Percentiles rank a stretch among this genome's conserved stretches.
Conservation (phyloP, 1,139 yeast species). For the Pichia sp. region DNA sequence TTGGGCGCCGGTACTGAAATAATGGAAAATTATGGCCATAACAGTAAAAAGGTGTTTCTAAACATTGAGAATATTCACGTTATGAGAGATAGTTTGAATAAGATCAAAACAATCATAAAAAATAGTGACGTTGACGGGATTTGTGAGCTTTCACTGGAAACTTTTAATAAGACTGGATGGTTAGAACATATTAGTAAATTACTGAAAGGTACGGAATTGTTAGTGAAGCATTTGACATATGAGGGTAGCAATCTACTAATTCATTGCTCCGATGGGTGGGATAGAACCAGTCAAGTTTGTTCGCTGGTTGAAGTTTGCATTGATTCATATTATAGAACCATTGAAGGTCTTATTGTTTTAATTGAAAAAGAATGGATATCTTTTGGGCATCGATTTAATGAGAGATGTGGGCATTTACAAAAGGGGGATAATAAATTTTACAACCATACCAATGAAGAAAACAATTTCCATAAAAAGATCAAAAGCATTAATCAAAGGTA, state of each 20-base stretch:
- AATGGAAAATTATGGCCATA: constrained; percentile 67
- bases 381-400: constrained; percentile 86
- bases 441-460: constrained; percentile 21
- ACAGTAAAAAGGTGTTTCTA: constrained; percentile 53
- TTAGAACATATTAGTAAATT: constrained; percentile 61
- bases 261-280: constrained; percentile 99
- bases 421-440: constrained; percentile 31
- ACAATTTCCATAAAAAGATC: constrained; percentile 18
- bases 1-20: constrained; percentile 95
- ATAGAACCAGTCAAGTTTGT: constrained; percentile 83
- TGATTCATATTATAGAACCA: constrained; percentile 84
- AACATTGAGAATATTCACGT: constrained; percentile 95
- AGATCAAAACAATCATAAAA: constrained; percentile 52
- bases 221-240: constrained; percentile 71
- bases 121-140: constrained; percentile 49
- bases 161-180: constrained; percentile 70
- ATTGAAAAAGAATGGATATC: constrained; percentile 94
- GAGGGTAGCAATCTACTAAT: constrained; percentile 77
- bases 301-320: constrained; percentile 79
- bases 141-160: constrained; percentile 32
- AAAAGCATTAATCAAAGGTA: constrained; percentile 32
- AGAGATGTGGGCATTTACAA: constrained; percentile 67
- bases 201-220: constrained; percentile 67
- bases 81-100: constrained; percentile 75
- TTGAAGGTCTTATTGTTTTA: constrained; percentile 77